Conservation (phyloP, 441 rosid species). For the Adansonia rubrostipa region DNA sequence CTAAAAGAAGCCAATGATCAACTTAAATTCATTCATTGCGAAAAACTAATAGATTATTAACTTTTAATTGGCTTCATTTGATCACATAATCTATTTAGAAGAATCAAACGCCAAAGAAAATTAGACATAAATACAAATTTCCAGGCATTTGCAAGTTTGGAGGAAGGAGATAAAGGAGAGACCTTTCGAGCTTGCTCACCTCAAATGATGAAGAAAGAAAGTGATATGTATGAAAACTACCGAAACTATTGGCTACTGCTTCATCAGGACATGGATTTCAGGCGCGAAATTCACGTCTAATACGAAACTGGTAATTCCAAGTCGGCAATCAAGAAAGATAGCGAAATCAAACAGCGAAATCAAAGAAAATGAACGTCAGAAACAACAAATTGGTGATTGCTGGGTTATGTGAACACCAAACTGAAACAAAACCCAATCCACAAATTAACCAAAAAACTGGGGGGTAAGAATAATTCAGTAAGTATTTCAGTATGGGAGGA, state of each 20-base stretch:
- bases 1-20: neutral
- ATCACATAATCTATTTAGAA: neutral
- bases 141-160: neutral
- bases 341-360: neutral
- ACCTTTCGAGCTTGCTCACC: neutral
- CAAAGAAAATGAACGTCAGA: neutral
- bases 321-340: neutral
- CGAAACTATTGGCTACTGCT: neutral
- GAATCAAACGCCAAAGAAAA: neutral
- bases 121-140: neutral
- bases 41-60: neutral
- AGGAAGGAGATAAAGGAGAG: neutral
- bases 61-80: neutral
- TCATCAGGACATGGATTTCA: neutral
- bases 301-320: neutral
- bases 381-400: neutral
- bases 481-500: neutral
- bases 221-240: no score
- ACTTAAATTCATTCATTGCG: neutral
- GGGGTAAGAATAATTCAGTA: neutral
- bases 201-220: neutral
- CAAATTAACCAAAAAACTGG: neutral
- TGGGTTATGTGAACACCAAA: neutral
- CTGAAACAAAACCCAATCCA: neutral
- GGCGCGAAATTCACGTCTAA: neutral